These are phyloP conservation scores for Auriculariales sp. DNA, from an alignment of 768 basidiomycete species.

Conservation along the genomic window DNA sequence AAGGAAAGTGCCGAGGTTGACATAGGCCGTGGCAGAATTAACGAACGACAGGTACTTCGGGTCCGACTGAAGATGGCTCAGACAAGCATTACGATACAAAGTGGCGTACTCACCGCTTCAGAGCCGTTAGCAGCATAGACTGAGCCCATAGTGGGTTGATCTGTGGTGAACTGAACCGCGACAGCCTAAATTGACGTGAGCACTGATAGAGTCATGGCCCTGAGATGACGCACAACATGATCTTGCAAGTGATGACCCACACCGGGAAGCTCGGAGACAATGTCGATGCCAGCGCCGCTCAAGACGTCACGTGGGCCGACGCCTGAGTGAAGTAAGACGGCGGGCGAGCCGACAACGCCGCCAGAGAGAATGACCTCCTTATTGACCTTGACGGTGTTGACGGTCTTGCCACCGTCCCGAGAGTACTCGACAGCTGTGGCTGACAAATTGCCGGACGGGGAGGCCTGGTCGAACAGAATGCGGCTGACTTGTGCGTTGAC, in stretches of 20 bases:
- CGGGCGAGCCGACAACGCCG: conserved; percentile 37
- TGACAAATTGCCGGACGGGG: conserved; percentile 19
- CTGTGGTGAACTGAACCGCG: not conserved
- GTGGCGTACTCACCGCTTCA: conserved; percentile 4
- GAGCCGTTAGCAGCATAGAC: conserved; percentile 16
- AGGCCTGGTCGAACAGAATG: conserved; percentile 23
- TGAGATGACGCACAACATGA: conserved; percentile 7
- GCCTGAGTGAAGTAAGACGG: conserved; percentile 41
- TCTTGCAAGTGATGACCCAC: conserved; percentile 14
- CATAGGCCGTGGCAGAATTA: conserved; percentile 50
- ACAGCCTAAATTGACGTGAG: not conserved
- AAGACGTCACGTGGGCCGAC: conserved; percentile 43
- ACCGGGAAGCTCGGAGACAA: conserved; percentile 11
- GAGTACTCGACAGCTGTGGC: conserved; percentile 38
- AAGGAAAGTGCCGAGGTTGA: conserved; percentile 35
- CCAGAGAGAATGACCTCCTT: conserved; percentile 39
- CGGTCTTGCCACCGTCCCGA: conserved; percentile 14
- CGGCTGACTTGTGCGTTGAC: conserved; percentile 44
- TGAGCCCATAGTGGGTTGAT: conserved; percentile 9
- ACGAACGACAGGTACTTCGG: conserved; percentile 34
- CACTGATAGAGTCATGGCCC: not conserved
- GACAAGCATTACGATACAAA: not conserved
- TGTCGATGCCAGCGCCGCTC: conserved; percentile 24
- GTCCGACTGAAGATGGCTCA: not conserved
- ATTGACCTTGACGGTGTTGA: conserved; percentile 32